Evolutionary conservation across 495 filamentous ascomycete genomes (phyloP).

Genomic region (Bathelium albidoporum): DNA sequence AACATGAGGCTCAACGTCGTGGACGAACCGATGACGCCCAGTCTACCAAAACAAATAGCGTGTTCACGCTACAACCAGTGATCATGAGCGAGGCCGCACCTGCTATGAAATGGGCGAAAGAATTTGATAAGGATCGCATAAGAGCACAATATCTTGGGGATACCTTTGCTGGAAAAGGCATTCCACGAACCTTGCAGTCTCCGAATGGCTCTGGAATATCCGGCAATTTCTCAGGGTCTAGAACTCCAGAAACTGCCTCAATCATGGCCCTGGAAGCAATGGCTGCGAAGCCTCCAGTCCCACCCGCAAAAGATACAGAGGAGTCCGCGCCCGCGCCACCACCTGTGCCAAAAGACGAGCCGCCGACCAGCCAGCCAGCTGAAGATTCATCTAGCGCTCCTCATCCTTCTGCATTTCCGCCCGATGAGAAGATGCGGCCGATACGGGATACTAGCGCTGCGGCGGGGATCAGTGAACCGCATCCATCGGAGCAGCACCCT

Average conservation of each 20-base stretch:
- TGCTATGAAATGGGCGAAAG: slow-evolving; percentile 91
- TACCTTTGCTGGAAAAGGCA: slow-evolving; percentile 53
- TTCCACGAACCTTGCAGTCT: neutral
- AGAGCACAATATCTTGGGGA: slow-evolving; percentile 71
- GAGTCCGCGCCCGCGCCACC: slow-evolving; percentile 8
- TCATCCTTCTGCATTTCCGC: neutral
- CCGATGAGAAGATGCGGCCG: neutral
- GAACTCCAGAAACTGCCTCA: neutral
- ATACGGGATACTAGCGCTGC: slow-evolving; percentile 2
- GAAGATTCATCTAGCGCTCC: neutral
- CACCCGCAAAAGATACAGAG: neutral
- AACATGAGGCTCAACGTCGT: slow-evolving; percentile 25
- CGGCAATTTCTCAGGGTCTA: neutral
- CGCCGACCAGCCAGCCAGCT: neutral
- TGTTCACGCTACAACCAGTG: slow-evolving; percentile 77
- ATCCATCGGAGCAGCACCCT: slow-evolving; percentile 20
- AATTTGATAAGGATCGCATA: slow-evolving; percentile 77
- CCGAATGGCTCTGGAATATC: neutral
- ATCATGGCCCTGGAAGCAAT: neutral
- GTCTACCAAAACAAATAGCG: slow-evolving; percentile 75
- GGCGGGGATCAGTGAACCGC: neutral
- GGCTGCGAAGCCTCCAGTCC: neutral
- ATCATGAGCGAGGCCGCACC: slow-evolving; percentile 81
- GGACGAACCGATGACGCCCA: slow-evolving; percentile 39
- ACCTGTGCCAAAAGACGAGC: slow-evolving; percentile 13